phyloP scores from a whole-genome alignment of 768 basidiomycete genomes.

The Podaxis sp. region DNA sequence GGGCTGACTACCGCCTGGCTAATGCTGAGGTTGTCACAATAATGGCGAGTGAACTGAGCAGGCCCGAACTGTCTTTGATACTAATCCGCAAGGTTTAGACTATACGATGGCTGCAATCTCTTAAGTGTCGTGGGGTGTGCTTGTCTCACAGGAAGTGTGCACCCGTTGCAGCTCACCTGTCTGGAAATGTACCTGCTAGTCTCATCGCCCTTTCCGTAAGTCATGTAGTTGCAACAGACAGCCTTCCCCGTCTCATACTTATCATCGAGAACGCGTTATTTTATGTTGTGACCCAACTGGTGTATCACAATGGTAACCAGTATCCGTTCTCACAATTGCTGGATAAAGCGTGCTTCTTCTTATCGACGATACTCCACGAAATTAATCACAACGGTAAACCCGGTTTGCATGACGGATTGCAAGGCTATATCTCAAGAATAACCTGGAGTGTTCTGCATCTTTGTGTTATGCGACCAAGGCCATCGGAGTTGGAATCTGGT shows the following conservation, averaged over 20 bases:
- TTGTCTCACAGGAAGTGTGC: not conserved
- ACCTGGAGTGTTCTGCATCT: not conserved
- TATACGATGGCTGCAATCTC: constrained; percentile 2
- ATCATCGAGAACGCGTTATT: not conserved
- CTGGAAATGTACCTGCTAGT: not conserved
- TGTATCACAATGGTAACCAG: not conserved
- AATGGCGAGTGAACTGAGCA: constrained; percentile 34
- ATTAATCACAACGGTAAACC: not conserved
- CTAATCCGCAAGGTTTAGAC: not conserved
- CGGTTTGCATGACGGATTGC: not conserved
- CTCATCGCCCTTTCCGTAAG: constrained; percentile 6
- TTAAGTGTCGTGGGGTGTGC: not conserved
- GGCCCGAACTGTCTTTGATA: not conserved
- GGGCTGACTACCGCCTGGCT: constrained; percentile 49
- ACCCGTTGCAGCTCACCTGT: not conserved
- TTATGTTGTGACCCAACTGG: not conserved
- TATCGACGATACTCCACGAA: not conserved
- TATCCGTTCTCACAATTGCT: not conserved
- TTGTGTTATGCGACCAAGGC: not conserved
- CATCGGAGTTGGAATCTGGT: not conserved
- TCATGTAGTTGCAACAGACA: not conserved
- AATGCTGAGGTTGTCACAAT: constrained; percentile 44
- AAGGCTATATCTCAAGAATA: not conserved
- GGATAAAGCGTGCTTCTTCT: not conserved
- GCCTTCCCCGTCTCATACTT: not conserved